Conservation (phyloP, 129 eudicot species). For the Helianthus annuus region HanXRQr2.0-SUNRISE NC_035440.2:114448655-114449154, state of each 20-base stretch:
- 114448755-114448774: conserved; percentile 30
- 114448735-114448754: conserved; percentile 73
- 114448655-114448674: conserved; percentile 62
- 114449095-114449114: conserved; percentile 5
- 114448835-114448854: conserved; percentile 37
- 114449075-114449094: conserved; percentile 22
- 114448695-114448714: conserved; percentile 71
- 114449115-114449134: conserved; percentile 10
- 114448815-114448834: conserved; percentile 8
- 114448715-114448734: conserved; percentile 59
- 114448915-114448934: conserved; percentile 67
- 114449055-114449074: conserved; percentile 4
- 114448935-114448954: conserved; percentile 59
- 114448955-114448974: conserved; percentile 35
- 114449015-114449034: conserved; percentile 11
- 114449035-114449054: conserved; percentile 9
- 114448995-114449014: conserved; percentile 12
- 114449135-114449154: conserved; percentile 12
- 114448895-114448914: conserved; percentile 61
- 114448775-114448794: conserved; percentile 26
- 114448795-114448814: conserved; percentile 14
- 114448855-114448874: conserved; percentile 37
- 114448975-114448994: conserved; percentile 41
- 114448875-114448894: conserved; percentile 49
- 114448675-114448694: conserved; percentile 69